Conservation (phyloP, 768 basidiomycete genomes). For the Boletus pseudo-olivaceus region DNA sequence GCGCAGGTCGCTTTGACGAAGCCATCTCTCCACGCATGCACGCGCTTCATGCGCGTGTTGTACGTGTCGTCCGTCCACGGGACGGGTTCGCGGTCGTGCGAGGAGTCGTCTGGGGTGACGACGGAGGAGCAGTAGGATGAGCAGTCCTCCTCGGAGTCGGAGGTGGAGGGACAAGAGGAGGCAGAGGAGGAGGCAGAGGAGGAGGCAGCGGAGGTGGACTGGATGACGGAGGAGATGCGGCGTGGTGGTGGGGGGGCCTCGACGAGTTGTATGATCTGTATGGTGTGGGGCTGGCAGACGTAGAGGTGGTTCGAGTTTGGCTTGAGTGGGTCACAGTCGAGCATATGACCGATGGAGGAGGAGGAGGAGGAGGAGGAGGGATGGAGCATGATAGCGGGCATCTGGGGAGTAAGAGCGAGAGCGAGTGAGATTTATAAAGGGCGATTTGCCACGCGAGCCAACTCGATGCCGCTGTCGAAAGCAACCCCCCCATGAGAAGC, state of each 20-base stretch:
- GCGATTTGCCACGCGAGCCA: conserved; percentile 29
- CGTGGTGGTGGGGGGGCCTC: conserved; percentile 54
- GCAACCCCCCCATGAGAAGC: conserved; percentile 20
- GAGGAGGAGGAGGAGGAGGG: conserved; percentile 23
- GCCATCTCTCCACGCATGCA: conserved; percentile 68
- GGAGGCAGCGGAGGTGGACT: conserved; percentile 38
- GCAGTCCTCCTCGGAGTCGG: conserved; percentile 41
- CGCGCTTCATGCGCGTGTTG: conserved; percentile 56
- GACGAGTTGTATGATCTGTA: conserved; percentile 72
- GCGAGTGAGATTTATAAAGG: conserved; percentile 20
- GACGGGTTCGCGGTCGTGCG: conserved; percentile 20
- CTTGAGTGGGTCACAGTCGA: conserved; percentile 34
- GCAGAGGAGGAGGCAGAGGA: conserved; percentile 36
- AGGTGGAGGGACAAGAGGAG: conserved; percentile 37
- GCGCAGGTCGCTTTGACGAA: conserved; percentile 44
- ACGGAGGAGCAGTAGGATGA: conserved; percentile 76
- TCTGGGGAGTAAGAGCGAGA: conserved; percentile 12
- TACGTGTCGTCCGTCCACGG: conserved; percentile 48
- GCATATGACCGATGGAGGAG: conserved; percentile 20
- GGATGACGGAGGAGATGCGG: conserved; percentile 35
- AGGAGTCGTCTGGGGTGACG: conserved; percentile 38
- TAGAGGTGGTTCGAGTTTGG: conserved; percentile 40
- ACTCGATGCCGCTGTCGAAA: conserved; percentile 2
- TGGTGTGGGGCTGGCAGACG: conserved; percentile 45
- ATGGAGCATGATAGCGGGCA: conserved; percentile 24